A percentile compares a stretch with the other conserved stretches of the same genome.
phyloP scores from a whole-genome alignment of 192 early-diverging fungal species.

The Coemansia sp. region DNA sequence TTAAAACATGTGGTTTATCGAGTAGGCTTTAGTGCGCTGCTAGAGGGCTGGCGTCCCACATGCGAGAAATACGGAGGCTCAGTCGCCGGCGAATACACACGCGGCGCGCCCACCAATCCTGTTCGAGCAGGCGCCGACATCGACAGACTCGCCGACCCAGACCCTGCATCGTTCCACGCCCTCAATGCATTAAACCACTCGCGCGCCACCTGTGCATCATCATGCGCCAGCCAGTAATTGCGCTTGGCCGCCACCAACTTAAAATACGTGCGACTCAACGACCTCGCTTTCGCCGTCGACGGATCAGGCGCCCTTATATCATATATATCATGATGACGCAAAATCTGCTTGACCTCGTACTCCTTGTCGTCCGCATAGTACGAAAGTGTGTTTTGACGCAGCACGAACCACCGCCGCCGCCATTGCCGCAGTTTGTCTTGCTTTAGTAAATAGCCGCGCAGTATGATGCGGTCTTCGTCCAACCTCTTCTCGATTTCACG shows the following conservation, averaged over 20 bases:
- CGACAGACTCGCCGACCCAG: not conserved
- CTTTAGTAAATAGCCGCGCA: conserved; percentile 49
- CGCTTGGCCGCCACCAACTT: conserved; percentile 42
- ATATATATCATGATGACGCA: conserved; percentile 37
- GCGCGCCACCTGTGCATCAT: conserved; percentile 26
- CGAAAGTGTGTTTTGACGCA: conserved; percentile 49
- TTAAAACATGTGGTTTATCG: not conserved
- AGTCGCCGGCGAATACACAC: conserved; percentile 2
- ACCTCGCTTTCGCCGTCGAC: conserved; percentile 45
- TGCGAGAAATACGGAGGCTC: not conserved
- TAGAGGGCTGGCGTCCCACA: not conserved
- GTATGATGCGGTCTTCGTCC: conserved; percentile 39
- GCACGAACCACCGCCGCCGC: conserved; percentile 55
- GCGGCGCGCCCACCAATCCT: not conserved
- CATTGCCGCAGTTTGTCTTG: conserved; percentile 53
- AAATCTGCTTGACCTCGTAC: conserved; percentile 50
- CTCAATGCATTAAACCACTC: conserved; percentile 42
- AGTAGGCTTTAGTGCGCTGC: not conserved
- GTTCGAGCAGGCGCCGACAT: not conserved
- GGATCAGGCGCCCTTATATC: conserved; percentile 47
- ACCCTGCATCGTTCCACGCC: conserved; percentile 22
- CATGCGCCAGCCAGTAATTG: conserved; percentile 54
- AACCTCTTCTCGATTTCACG: conserved; percentile 43
- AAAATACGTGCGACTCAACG: conserved; percentile 43
- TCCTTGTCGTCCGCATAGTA: conserved; percentile 50